These are phyloP conservation scores for Irpex rosettiformis DNA, from an alignment of 1,284 basidiomycete genomes.

Conservation along the genomic window DNA sequence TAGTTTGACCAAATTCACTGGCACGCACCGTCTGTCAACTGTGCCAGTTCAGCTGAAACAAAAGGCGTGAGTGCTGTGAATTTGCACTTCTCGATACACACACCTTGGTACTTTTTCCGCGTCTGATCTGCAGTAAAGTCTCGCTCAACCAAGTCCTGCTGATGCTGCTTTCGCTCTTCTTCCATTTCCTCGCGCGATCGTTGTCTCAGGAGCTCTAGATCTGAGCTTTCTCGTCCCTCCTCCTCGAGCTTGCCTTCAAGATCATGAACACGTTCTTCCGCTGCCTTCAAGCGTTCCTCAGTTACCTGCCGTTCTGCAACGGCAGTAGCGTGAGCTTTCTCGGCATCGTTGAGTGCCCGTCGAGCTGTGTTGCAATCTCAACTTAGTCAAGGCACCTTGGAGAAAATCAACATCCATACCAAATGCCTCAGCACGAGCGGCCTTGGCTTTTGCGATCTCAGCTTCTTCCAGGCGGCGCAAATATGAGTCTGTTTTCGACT, in stretches of 20 bases:
- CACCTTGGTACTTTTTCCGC: constrained; percentile 81
- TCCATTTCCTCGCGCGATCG: constrained; percentile 71
- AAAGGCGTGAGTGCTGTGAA: neutral
- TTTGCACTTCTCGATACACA: constrained; percentile 1
- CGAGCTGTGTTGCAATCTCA: constrained; percentile 40
- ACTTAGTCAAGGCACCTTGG: neutral
- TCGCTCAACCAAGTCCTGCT: constrained; percentile 72
- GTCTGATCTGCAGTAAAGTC: constrained; percentile 78
- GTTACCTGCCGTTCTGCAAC: constrained; percentile 50
- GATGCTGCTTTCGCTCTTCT: constrained; percentile 72
- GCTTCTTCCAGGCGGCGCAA: constrained; percentile 64
- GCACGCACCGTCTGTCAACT: constrained; percentile 68
- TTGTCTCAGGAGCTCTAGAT: constrained; percentile 59
- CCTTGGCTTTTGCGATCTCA: constrained; percentile 66
- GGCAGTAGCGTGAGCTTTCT: constrained; percentile 54
- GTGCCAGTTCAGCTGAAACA: constrained; percentile 62
- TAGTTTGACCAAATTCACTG: neutral
- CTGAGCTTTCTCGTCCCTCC: constrained; percentile 64
- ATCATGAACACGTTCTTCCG: constrained; percentile 56
- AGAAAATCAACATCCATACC: constrained; percentile 35
- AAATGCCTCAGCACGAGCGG: constrained; percentile 60
- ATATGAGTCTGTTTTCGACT: constrained; percentile 58
- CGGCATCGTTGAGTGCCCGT: constrained; percentile 58
- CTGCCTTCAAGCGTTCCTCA: constrained; percentile 47
- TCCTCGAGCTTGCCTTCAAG: constrained; percentile 67